Evolutionary conservation across 2,329 filamentous ascomycete species (phyloP).

Genomic region (Penicillium sp.): DNA sequence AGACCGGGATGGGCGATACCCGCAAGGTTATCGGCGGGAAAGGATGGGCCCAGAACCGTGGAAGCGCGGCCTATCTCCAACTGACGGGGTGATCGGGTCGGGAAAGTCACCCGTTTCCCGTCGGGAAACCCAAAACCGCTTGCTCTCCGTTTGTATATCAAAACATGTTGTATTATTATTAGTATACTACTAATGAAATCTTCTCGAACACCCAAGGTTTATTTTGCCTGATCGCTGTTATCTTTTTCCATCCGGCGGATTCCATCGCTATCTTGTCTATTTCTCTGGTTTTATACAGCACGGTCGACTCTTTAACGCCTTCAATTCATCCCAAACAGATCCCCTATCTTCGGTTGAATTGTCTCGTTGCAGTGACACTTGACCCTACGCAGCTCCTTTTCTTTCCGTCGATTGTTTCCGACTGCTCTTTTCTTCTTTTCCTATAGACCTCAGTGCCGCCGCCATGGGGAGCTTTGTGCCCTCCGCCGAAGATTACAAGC

Average conservation of each 20-base stretch:
- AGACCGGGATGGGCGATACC: conserved; percentile 21
- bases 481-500: conserved; percentile 23
- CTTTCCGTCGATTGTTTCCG: conserved; percentile 1
- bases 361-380: conserved; percentile 6
- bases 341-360: conserved; percentile 14
- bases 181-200: conserved; percentile 19
- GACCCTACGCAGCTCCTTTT: conserved; percentile 4
- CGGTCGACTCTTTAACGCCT: conserved; percentile 13
- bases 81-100: conserved; percentile 18
- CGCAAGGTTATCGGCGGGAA: conserved; percentile 37
- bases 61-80: conserved; percentile 17
- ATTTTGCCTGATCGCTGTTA: conserved; percentile 14
- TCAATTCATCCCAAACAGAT: conserved; percentile 8
- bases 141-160: conserved; percentile 34
- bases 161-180: conserved; percentile 29
- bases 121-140: conserved; percentile 32
- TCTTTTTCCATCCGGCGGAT: conserved; percentile 4
- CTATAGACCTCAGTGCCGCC: conserved; percentile 18
- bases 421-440: background rate
- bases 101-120: conserved; percentile 38
- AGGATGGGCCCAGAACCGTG: conserved; percentile 27
- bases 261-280: conserved; percentile 5
- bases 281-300: conserved; percentile 12
- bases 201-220: conserved; percentile 5
- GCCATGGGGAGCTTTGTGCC: conserved; percentile 40